Percentiles rank a stretch among this genome's conserved stretches.
phyloP scores from a whole-genome alignment of 1,284 basidiomycete species.

The Caloboletus inedulis region DNA sequence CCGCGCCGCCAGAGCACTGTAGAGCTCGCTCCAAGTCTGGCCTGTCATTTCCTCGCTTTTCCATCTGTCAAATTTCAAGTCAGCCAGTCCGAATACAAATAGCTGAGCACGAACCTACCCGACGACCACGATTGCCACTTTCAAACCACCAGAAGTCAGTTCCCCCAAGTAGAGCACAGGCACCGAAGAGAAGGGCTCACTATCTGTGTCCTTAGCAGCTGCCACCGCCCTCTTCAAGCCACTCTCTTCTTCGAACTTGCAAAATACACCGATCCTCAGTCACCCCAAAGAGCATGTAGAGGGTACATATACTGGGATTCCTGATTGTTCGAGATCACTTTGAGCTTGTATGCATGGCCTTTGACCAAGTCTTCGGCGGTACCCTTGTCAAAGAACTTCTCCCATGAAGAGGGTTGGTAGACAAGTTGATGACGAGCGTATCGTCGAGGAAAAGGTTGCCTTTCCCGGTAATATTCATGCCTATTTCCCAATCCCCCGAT shows the following conservation, averaged over 20 bases:
- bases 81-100: not conserved
- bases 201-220: constrained; percentile 34
- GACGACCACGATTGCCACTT: not conserved
- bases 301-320: not conserved
- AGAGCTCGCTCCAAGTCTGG: not conserved
- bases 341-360: constrained; percentile 31
- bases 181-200: constrained; percentile 20
- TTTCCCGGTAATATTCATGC: not conserved
- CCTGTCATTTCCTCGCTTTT: not conserved
- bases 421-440: not conserved
- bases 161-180: not conserved
- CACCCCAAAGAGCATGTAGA: not conserved
- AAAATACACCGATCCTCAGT: not conserved
- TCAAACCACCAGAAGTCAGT: not conserved
- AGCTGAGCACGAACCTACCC: not conserved
- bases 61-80: not conserved
- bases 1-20: not conserved
- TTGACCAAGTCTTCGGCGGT: constrained; percentile 13
- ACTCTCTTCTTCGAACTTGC: not conserved
- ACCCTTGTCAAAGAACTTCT: no score
- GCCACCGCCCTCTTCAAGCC: not conserved
- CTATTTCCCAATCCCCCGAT: not conserved
- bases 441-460: not conserved
- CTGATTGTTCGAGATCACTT: constrained; percentile 28
- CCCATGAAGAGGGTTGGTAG: not conserved